Base-by-base conservation (phyloP, 83 land plant species). In the Picea mariana region DNA sequence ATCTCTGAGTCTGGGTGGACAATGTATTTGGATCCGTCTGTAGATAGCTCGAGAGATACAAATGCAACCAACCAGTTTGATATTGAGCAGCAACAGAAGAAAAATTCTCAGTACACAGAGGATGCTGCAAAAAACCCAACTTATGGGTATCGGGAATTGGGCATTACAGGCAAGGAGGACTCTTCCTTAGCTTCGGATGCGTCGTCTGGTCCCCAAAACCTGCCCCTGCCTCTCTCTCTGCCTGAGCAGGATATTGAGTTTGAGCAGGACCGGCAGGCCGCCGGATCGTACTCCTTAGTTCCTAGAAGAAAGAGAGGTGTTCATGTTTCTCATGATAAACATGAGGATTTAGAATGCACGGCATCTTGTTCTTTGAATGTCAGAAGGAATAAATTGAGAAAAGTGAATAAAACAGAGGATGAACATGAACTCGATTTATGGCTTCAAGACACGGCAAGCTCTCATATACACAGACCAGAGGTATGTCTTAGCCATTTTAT, bases 381-480 rank as follows among this genome's bases (percentile, higher is more conserved):
- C 31, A 27, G 5, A 67, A 67, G 31, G 26, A 3, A 0, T 67
- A 67, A 67, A 34, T 15, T 27, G 34, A 9, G 4, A 67, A 67
- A 11, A 34, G 69, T 67, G 31, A 44, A 44, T 44, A 16, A 67
- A 23, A 13, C 26, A 1, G 3, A 15, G 2, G 38, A 26, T 27
- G 69, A 67, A 4, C 16, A 13, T 67, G 31, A 67, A 34, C 47
- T 44, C 8, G 47, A 8, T 44, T 26, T 34, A 27, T 67, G 13
- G 69, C 69, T 67, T 5, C 38, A 67, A 67, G 69, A 67, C 69
- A 67, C 69, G 26, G 69, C 69, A 67, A 67, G 69, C 69, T 67
- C 69, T 67, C 31, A 15, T 2, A 34, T 9, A 27, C 38, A 67
- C 13, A 67, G 5, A 12, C 7, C 31, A 67, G 69, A 67, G 69